Evolutionary conservation across 352 stramenopile species (phyloP).

Genomic region (Aphanomyces cochlioides): DNA sequence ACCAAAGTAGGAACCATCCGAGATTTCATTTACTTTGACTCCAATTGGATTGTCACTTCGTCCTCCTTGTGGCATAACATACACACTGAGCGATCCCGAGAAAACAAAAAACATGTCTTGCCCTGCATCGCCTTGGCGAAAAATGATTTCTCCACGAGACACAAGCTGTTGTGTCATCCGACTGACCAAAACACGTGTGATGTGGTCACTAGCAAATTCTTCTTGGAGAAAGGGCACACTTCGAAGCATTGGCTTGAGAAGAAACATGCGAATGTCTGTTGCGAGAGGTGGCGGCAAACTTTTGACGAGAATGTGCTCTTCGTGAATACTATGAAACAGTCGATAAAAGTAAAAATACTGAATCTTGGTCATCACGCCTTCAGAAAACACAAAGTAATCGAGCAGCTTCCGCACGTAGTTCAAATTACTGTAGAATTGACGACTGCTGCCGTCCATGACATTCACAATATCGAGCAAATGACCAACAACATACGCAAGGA

Average conservation of each 20-base stretch:
- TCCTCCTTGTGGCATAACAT: background rate
- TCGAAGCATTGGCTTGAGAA: conserved; percentile 61
- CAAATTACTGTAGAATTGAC: conserved; percentile 52
- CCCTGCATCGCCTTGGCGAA: conserved; percentile 52
- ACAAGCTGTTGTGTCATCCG: conserved; percentile 63
- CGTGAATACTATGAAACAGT: conserved; percentile 59
- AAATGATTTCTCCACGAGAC: conserved; percentile 60
- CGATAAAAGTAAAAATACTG: conserved; percentile 70
- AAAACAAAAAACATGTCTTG: conserved; percentile 79
- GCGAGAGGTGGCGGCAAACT: conserved; percentile 59
- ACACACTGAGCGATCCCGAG: conserved; percentile 46
- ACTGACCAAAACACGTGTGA: conserved; percentile 63
- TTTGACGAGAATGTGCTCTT: conserved; percentile 59
- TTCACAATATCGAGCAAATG: conserved; percentile 59
- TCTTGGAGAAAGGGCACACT: conserved; percentile 54
- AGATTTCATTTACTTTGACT: conserved; percentile 12
- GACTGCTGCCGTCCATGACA: conserved; percentile 45
- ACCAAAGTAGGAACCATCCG: conserved; percentile 9
- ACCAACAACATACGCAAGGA: conserved; percentile 55
- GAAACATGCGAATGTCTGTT: conserved; percentile 62
- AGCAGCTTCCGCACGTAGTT: conserved; percentile 50
- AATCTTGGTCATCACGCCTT: conserved; percentile 45
- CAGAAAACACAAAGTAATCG: conserved; percentile 48
- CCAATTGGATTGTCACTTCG: conserved; percentile 4
- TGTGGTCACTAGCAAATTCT: conserved; percentile 34